These are phyloP conservation scores for Tolypocladium guangdongense DNA, from an alignment of 2,329 filamentous ascomycete genomes.

Conservation along the genomic window DNA sequence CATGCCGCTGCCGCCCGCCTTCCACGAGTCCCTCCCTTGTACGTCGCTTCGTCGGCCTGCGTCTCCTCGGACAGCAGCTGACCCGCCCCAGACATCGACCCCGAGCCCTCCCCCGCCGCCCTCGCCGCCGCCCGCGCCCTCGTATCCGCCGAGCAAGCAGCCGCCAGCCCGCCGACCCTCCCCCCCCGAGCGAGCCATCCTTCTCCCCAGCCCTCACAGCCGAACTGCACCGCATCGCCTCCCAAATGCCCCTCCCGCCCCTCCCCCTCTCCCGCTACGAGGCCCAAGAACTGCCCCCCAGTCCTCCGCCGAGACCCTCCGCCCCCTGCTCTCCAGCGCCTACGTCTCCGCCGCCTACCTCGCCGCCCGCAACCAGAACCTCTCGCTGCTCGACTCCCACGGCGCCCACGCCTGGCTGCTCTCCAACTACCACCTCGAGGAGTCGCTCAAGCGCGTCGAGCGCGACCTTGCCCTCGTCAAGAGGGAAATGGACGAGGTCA, in stretches of 20 bases:
- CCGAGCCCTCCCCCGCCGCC: slow-evolving; percentile 50
- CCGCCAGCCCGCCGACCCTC: slow-evolving; percentile 26
- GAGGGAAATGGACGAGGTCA: slow-evolving; percentile 61
- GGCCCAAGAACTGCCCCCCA: slow-evolving; percentile 44
- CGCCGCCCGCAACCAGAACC: slow-evolving; percentile 37
- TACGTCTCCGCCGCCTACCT: slow-evolving; percentile 43
- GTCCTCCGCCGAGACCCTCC: slow-evolving; percentile 29
- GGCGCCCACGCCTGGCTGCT: slow-evolving; percentile 91
- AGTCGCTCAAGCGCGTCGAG: slow-evolving; percentile 54
- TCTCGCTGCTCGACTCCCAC: slow-evolving; percentile 65
- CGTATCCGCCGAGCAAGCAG: slow-evolving; percentile 53
- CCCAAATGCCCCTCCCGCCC: slow-evolving; percentile 31
- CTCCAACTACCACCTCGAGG: slow-evolving; percentile 70
- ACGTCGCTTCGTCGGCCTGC: slow-evolving; percentile 19
- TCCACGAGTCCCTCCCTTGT: slow-evolving; percentile 77
- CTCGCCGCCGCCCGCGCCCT: slow-evolving; percentile 58
- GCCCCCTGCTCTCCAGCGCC: slow-evolving; percentile 48
- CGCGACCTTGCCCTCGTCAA: slow-evolving; percentile 59
- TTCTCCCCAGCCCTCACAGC: slow-evolving; percentile 57
- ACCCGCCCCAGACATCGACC: slow-evolving; percentile 61
- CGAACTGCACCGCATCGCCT: slow-evolving; percentile 58
- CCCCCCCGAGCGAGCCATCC: slow-evolving; percentile 37
- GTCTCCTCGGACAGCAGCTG: slow-evolving; percentile 8
- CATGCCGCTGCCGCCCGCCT: slow-evolving; percentile 22
- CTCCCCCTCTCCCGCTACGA: slow-evolving; percentile 77